Evolutionary conservation across 2,329 filamentous ascomycete species (phyloP).

Genomic region (Teratosphaeria pseudoeucalypti): DNA sequence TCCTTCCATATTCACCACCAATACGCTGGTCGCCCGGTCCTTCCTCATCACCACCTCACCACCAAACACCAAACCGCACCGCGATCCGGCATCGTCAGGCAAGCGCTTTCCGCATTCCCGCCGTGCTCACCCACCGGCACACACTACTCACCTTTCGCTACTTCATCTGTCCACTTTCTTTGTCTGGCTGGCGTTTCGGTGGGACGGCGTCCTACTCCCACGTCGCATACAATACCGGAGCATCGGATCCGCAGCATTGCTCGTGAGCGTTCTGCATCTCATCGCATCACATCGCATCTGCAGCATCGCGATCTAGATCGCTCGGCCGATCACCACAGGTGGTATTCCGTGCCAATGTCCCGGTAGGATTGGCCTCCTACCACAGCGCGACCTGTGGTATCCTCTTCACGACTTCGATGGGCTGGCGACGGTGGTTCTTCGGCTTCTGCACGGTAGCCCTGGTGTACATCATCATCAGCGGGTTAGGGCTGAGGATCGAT

Average conservation of each 20-base stretch:
- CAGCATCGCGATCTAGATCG: not conserved
- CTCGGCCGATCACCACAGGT: not conserved
- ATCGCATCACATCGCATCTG: not conserved
- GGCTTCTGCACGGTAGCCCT: slow-evolving; percentile 16
- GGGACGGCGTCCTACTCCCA: not conserved
- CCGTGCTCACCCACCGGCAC: not conserved
- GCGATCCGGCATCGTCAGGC: not conserved
- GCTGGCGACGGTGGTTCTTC: slow-evolving; percentile 14
- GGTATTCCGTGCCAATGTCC: not conserved
- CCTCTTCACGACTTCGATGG: slow-evolving; percentile 4
- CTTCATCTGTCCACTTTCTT: not conserved
- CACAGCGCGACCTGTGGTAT: not conserved
- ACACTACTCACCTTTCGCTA: not conserved
- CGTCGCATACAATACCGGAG: not conserved
- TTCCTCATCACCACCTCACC: not conserved
- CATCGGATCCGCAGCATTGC: not conserved
- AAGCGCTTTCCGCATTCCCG: not conserved
- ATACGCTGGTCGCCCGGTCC: not conserved
- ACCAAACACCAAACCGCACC: not conserved
- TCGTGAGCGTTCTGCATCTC: not conserved
- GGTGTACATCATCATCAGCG: slow-evolving; percentile 20
- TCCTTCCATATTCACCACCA: not conserved
- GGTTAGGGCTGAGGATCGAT: slow-evolving; percentile 18
- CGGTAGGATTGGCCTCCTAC: not conserved
- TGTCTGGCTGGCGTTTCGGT: not conserved